Percentiles rank a stretch among this genome's conserved stretches.
phyloP scores from a whole-genome alignment of 2,329 filamentous ascomycete species.

The Phaeophleospora eucalypticola region DNA sequence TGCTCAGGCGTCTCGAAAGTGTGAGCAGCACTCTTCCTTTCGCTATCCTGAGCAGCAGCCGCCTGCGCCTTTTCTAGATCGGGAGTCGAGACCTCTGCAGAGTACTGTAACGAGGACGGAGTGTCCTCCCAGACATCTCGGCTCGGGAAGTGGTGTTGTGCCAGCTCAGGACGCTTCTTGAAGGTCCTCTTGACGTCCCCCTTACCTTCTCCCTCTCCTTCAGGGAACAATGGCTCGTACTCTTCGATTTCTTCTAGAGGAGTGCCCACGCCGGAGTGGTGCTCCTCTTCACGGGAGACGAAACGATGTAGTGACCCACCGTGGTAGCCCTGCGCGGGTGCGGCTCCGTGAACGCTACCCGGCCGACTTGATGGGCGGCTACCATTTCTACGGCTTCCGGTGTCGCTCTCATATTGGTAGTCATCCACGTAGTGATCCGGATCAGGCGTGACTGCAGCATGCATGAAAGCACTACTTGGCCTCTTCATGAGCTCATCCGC shows the following conservation, averaged over 20 bases:
- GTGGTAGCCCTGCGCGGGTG: constrained; percentile 16
- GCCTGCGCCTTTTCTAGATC: constrained; percentile 44
- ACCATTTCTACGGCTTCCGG: constrained; percentile 47
- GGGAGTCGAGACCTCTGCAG: constrained; percentile 78
- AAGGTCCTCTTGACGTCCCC: constrained; percentile 51
- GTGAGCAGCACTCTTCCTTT: constrained; percentile 23
- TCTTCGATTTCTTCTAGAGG: constrained; percentile 85
- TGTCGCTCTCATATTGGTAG: constrained; percentile 48
- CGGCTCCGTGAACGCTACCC: constrained; percentile 48
- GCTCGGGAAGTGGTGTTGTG: constrained; percentile 72
- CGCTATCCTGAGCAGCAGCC: constrained; percentile 22
- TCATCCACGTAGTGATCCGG: constrained; percentile 58
- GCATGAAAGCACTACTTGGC: constrained; percentile 62
- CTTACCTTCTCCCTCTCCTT: constrained; percentile 59
- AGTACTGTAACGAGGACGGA: constrained; percentile 73
- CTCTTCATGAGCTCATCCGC: constrained; percentile 80
- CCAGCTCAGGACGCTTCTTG: constrained; percentile 51
- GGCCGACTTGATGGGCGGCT: constrained; percentile 62
- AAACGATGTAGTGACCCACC: constrained; percentile 56
- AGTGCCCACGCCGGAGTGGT: constrained; percentile 49
- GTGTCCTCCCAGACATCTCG: constrained; percentile 97
- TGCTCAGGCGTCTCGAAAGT: constrained; percentile 46
- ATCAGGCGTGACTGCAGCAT: constrained; percentile 76
- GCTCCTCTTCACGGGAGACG: constrained; percentile 51
- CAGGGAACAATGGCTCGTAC: constrained; percentile 91